Evolutionary conservation across 805 yeast genomes (phyloP).

Genomic region (Blastobotrys mokoenaii): DNA sequence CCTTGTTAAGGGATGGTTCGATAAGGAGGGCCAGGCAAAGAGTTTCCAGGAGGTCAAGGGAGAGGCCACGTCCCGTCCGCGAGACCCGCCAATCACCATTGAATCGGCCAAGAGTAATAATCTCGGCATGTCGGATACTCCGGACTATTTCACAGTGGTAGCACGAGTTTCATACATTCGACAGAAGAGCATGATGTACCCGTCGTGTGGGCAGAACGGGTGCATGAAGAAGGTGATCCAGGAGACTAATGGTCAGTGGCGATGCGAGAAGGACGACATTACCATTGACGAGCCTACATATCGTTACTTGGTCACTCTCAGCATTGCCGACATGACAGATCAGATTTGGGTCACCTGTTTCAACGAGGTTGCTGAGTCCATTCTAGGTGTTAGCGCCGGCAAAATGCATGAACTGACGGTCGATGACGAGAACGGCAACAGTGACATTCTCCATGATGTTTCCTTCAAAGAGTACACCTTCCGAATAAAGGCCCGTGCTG

Average conservation of each 20-base stretch:
- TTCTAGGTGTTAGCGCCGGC: conserved; percentile 59
- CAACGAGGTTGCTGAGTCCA: conserved; percentile 68
- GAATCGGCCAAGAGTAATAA: conserved; percentile 56
- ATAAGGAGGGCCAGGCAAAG: conserved; percentile 60
- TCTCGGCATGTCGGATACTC: conserved; percentile 65
- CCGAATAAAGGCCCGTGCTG: conserved; percentile 75
- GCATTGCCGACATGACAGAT: conserved; percentile 74
- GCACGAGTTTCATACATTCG: conserved; percentile 61
- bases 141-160: conserved; percentile 69
- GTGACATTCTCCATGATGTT: conserved; percentile 37
- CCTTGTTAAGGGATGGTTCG: conserved; percentile 90
- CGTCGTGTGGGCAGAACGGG: conserved; percentile 70
- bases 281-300: conserved; percentile 61
- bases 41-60: conserved; percentile 52
- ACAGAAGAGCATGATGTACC: conserved; percentile 75
- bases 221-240: conserved; percentile 83
- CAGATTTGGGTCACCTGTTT: conserved; percentile 82
- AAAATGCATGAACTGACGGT: conserved; percentile 37
- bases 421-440: conserved; percentile 36
- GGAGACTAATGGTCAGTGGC: conserved; percentile 68
- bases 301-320: conserved; percentile 70
- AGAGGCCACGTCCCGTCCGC: conserved; percentile 38
- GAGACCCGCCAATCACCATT: conserved; percentile 40
- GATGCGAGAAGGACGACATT: conserved; percentile 86
- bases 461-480: conserved; percentile 66